Evolutionary conservation across 768 basidiomycete species (phyloP), one percentile per base, ranked within the genome.

Genomic region (Sporobolomyces pararoseus): DNA sequence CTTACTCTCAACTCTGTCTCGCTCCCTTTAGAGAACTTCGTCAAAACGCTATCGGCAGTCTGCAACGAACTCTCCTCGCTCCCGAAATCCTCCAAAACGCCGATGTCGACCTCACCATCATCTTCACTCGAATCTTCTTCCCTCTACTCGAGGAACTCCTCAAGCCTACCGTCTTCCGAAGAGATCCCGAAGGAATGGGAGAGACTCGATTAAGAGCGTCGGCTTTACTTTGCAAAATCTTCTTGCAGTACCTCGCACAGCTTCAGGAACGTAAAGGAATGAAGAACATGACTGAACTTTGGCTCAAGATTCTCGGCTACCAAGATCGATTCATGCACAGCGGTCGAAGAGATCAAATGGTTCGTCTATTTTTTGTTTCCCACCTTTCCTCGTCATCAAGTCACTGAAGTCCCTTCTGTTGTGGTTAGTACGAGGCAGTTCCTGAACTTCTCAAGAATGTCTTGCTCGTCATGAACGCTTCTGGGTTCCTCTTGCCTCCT

Each of bases 371-470:
- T n/a, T n/a, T n/a, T n/a, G n/a, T n/a, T n/a, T n/a, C n/a, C n/a
- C n/a, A n/a, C n/a, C n/a, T 25, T 42, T 42, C 39, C 39, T 25
- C 50, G n/a, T 29, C 17, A 16, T 49, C 16, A 16, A 7, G 17
- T 34, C 31, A n/a, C 47, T 25, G 7, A 16, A 14, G 17, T 55
- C 21, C 0, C 29, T 23, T 16, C 5, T 27, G 13, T 12, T 34
- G 14, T 42, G 47, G n/a, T n/a, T 68, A 98, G 95, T 88, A 88
- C 78, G 96, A 99, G 79, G 95, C 95, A 0, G 84, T 96, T 25
- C 92, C 91, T 1, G 96, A 99, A 80, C 94, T 93, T 2, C 84
- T 99, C 75, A 98, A 97, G 81, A 98, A 98, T 77, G 90, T 95
- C 57, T 81, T 99, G 21, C 84, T 98, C 55, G 95, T 99, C 57